Base-by-base conservation (phyloP, 169 alveolate species). In the Cryptosporidium meleagridis region DNA sequence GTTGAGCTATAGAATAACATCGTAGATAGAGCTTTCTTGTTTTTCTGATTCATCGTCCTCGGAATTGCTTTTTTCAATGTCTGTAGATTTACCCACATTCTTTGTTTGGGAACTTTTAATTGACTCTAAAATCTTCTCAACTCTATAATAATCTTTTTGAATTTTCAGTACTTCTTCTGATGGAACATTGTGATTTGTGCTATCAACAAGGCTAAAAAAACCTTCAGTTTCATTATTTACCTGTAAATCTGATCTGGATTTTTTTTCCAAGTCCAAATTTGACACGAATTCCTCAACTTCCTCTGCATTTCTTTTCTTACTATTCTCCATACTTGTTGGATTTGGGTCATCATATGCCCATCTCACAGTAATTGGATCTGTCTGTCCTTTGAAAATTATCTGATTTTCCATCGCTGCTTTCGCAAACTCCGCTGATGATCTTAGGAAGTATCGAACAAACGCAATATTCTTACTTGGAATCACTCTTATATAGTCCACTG, bases 341-440 rank as follows among this genome's bases (percentile, higher is more conserved):
- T 93, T 87, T 1, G 95, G 96, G 91, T 95, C 97, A 33, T 96
- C 96, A 85, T 95, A 91, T 5, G 99, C 99, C 99, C 99, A 98
- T 68, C 95, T 97, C 31, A 98, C 97, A 59, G 94, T 92, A 10
- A 98, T 87, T 16, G 96, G 96, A 52, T 98, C 99, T 0, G 94
- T 91, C 48, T 95, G 92, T 29, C 96, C 97, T 48, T 93, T 95
- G 35, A 95, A 98, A 52, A 98, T 75, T 1, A 98, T 95, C 75
- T 98, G 98, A 69, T 97, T 98, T 45, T 97, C 95, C 99, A 98
- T 98, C 0, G 99, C 99, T 84, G 97, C 99, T 91, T 98, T 98
- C 1, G 99, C 99, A 91, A 97, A 98, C 93, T 98, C 99, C 0
- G 99, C 99, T 75, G 94, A 96, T 33, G 98, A 97, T 80, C 99